A percentile compares a stretch with the other conserved stretches of the same genome.
These are phyloP conservation scores for Nannochloris sp. DNA, from an alignment of 139 green algal species.

Conservation along the genomic window DNA sequence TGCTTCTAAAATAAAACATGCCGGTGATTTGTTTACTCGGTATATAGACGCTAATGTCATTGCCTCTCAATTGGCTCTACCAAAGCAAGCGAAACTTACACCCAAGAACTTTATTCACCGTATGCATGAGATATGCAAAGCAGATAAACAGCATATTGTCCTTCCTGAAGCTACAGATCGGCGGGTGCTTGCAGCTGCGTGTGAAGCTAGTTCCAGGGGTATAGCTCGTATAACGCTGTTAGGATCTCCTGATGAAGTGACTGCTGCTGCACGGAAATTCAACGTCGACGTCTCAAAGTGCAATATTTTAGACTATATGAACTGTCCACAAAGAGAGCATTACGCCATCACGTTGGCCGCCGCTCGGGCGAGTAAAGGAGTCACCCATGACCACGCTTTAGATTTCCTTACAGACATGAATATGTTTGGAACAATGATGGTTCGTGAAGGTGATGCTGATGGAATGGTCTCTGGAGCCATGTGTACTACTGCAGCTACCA, in stretches of 20 bases:
- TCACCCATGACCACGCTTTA: constrained; percentile 55
- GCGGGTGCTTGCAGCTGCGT: constrained; percentile 59
- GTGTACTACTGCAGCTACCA: constrained; percentile 85
- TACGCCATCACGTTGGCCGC: constrained; percentile 56
- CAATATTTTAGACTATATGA: constrained; percentile 46
- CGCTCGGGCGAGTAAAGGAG: constrained; percentile 57
- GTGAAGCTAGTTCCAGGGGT: constrained; percentile 44
- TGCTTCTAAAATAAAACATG: constrained; percentile 61
- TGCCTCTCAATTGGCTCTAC: constrained; percentile 5
- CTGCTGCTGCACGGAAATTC: constrained; percentile 19
- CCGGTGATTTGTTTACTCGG: constrained; percentile 53
- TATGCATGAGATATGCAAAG: constrained; percentile 47
- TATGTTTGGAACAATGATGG: constrained; percentile 70
- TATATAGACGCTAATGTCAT: constrained; percentile 48
- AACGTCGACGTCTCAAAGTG: constrained; percentile 53
- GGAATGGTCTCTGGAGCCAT: constrained; percentile 83
- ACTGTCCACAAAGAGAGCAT: constrained; percentile 14
- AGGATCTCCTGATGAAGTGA: constrained; percentile 47
- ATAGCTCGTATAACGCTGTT: constrained; percentile 71
- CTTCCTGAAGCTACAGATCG: constrained; percentile 71
- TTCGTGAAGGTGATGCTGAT: constrained; percentile 64
- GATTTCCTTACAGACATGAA: constrained; percentile 58
- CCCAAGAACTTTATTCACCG: constrained; percentile 75
- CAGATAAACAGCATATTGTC: constrained; percentile 65
- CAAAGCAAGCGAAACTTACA: constrained; percentile 45